phyloP scores from a whole-genome alignment of 495 filamentous ascomycete species.

The Neurospora sp. region DNA sequence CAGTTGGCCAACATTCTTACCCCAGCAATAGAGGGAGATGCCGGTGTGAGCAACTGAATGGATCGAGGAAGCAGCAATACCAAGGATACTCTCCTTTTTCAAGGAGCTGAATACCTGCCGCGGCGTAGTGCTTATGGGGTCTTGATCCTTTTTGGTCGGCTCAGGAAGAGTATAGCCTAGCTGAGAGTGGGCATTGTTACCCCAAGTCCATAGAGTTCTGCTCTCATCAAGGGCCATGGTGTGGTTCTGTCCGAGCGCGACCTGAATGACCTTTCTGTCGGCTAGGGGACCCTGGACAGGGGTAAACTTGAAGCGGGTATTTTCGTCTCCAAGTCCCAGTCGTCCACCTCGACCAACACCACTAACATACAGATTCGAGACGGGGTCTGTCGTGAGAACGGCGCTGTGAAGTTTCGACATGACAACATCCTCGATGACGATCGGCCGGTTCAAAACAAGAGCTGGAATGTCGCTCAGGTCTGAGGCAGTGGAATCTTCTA shows the following conservation, averaged over 20 bases:
- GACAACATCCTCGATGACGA: slow-evolving; percentile 64
- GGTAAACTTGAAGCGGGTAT: slow-evolving; percentile 73
- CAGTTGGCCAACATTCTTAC: slow-evolving; percentile 91
- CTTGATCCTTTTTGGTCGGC: slow-evolving; percentile 54
- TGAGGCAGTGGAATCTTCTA: slow-evolving; percentile 18
- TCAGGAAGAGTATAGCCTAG: slow-evolving; percentile 64
- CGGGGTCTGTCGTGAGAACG: slow-evolving; percentile 78
- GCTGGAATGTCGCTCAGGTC: slow-evolving; percentile 50
- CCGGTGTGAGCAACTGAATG: slow-evolving; percentile 84
- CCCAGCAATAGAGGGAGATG: slow-evolving; percentile 81
- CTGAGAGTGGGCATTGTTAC: slow-evolving; percentile 77
- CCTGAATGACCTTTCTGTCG: slow-evolving; percentile 56
- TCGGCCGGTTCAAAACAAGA: slow-evolving; percentile 54
- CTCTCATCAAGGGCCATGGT: slow-evolving; percentile 70
- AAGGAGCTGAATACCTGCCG: slow-evolving; percentile 85
- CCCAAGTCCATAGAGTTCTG: slow-evolving; percentile 88
- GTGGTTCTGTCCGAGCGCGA: slow-evolving; percentile 86
- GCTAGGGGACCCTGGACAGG: slow-evolving; percentile 63
- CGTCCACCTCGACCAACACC: slow-evolving; percentile 87
- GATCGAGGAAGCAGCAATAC: slow-evolving; percentile 80
- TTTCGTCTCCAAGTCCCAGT: slow-evolving; percentile 82
- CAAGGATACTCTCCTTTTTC: slow-evolving; percentile 73
- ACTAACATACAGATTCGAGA: slow-evolving; percentile 86
- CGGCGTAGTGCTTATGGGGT: slow-evolving; percentile 68
- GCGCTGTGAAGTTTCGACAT: slow-evolving; percentile 92